Evolutionary conservation across 345 rosid species (phyloP).

Genomic region (Citrus trifoliata): DNA sequence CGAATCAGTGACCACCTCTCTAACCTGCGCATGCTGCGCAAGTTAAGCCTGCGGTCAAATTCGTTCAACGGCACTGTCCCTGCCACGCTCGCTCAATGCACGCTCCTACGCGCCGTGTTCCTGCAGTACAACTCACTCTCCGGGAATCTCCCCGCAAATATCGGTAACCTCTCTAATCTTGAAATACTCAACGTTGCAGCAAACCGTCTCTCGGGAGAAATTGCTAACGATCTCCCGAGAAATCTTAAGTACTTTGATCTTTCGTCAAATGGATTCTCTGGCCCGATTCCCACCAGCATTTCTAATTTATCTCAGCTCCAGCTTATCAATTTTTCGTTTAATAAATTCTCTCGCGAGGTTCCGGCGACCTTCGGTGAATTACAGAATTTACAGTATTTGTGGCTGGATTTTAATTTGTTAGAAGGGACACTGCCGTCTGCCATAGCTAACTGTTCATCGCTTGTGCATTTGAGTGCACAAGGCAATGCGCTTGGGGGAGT

Average conservation of each 20-base stretch:
- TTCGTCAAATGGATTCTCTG: constrained; percentile 74
- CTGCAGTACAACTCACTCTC: constrained; percentile 86
- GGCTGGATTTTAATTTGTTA: constrained; percentile 66
- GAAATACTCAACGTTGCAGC: constrained; percentile 60
- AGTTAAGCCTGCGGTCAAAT: constrained; percentile 76
- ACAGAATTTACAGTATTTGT: constrained; percentile 62
- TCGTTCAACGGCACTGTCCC: constrained; percentile 75
- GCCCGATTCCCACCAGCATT: constrained; percentile 50
- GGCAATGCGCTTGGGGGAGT: constrained; percentile 70
- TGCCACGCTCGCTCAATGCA: constrained; percentile 62
- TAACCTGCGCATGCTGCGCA: constrained; percentile 49
- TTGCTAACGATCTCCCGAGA: constrained; percentile 42
- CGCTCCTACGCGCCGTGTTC: constrained; percentile 63
- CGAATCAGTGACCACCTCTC: constrained; percentile 53
- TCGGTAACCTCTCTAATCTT: constrained; percentile 58
- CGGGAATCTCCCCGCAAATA: constrained; percentile 60
- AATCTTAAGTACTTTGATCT: constrained; percentile 60
- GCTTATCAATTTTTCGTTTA: constrained; percentile 75
- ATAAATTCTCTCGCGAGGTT: constrained; percentile 66
- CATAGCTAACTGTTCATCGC: constrained; percentile 72
- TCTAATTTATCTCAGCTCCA: constrained; percentile 58
- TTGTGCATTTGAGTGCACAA: constrained; percentile 70
- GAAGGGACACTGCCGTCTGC: constrained; percentile 86
- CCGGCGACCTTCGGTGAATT: constrained; percentile 66
- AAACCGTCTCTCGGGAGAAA: constrained; percentile 69